phyloP scores from a whole-genome alignment of 2,329 filamentous ascomycete species.

The Tolypocladium amazonense region DNA sequence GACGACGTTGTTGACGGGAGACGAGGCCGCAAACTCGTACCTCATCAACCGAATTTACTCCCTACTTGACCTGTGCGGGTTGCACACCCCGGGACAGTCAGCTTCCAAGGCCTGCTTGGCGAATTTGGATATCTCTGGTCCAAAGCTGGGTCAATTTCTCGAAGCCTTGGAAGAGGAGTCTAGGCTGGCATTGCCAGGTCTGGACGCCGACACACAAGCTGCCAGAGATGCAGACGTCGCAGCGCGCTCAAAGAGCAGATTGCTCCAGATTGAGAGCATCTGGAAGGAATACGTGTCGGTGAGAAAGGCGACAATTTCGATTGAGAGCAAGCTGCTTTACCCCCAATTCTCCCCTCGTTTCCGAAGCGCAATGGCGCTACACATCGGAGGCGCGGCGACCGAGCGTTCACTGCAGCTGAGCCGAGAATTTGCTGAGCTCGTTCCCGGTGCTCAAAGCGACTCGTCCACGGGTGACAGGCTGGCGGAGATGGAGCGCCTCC shows the following conservation, averaged over 20 bases:
- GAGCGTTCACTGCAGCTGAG: conserved; percentile 11
- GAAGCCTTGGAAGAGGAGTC: conserved; percentile 9
- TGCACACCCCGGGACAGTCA: conserved; percentile 5
- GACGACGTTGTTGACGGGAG: conserved; percentile 11
- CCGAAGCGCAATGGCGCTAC: conserved; percentile 17
- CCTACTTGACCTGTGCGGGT: conserved; percentile 25
- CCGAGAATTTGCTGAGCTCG: conserved; percentile 8
- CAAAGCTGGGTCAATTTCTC: conserved; percentile 12
- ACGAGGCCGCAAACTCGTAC: conserved; percentile 11
- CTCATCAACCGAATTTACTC: conserved; percentile 20
- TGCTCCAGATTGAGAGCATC: conserved; percentile 23
- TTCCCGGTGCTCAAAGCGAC: not conserved
- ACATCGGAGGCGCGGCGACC: conserved; percentile 13
- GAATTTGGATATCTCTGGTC: conserved; percentile 15
- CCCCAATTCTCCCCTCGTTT: conserved; percentile 14
- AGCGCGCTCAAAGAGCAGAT: conserved; percentile 10
- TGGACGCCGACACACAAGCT: not conserved
- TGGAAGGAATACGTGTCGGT: conserved; percentile 20
- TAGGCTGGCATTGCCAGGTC: conserved; percentile 2
- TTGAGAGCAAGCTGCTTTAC: conserved; percentile 25
- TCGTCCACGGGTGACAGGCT: not conserved
- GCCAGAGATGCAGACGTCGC: not conserved
- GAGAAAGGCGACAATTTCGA: conserved; percentile 15
- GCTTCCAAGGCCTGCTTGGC: conserved; percentile 8
- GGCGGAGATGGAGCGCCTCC: not conserved